Base-by-base conservation (phyloP, 2,329 filamentous ascomycete species). In the Paradendryphiella salina region DNA sequence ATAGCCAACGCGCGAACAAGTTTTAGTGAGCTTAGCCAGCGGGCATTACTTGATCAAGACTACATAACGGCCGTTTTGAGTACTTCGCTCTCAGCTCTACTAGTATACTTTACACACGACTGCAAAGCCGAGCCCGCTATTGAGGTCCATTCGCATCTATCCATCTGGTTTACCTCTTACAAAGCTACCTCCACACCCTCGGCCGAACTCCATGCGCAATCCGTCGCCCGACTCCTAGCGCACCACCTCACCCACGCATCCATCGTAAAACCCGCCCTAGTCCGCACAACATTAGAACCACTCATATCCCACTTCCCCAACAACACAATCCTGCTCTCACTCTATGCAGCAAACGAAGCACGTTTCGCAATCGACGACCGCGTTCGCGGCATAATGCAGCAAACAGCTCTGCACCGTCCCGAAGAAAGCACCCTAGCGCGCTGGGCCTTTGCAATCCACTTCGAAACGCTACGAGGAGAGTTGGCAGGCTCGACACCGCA, bases 301-400 rank as follows among this genome's bases (percentile, higher is more conserved):
- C 88, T 86, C 54, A 76, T 94, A 17, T 61, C 64, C 0, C 67
- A 75, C 5, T 96, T 91, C 67, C 90, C 91, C 0, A 77, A 79
- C 40, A 96, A 96, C 73, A 88, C 85, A 1, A 79, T 90, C 5
- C 86, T 96, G 54, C 79, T 95, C 1, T 78, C 82, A 1, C 75
- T 94, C 0, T 87, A 87, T 57, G 81, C 85, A n/a, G 88, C 86
- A 78, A 85, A 89, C 55, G 86, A 93, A 66, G 79, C 84, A 1
- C 83, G 86, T 6, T 83, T 90, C 35, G 82, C 86, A 18, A 80
- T 94, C 46, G 83, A 90, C 54, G 89, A 95, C 60, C 87, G 89
- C 14, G 83, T 95, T 15, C 84, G 88, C n/a, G 78, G 81, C 5
- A 73, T 89, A 7, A 75, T 92, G 9, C 73, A 80, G 15, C 69